Conservation (phyloP, 345 rosid species). For the Camelina hispida region DNA sequence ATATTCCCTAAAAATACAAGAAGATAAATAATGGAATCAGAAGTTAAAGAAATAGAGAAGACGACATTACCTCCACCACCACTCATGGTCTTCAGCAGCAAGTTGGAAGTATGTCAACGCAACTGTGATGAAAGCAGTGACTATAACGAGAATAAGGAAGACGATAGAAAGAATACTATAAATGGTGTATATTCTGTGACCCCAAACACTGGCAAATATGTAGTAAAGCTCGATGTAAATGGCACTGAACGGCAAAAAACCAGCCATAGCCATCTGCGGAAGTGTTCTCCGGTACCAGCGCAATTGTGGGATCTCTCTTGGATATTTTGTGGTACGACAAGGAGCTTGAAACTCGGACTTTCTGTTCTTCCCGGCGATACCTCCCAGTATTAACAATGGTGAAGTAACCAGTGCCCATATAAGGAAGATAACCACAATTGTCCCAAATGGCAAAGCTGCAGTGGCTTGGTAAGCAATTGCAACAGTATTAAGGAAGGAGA, state of each 20-base stretch:
- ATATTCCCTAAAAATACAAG: neutral
- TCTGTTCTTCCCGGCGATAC: constrained; percentile 62
- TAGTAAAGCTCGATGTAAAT: constrained; percentile 70
- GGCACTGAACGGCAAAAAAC: constrained; percentile 69
- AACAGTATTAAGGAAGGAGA: constrained; percentile 64
- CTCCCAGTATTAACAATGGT: constrained; percentile 56
- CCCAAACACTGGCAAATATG: constrained; percentile 69
- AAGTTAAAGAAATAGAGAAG: neutral
- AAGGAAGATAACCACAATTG: constrained; percentile 61
- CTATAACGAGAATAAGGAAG: constrained; percentile 66
- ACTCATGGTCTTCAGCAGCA: constrained; percentile 65
- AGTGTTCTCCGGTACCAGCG: constrained; percentile 59
- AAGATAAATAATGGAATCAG: constrained; percentile 8
- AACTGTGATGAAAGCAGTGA: constrained; percentile 65
- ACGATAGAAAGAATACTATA: constrained; percentile 67
- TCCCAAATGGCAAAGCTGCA: constrained; percentile 61
- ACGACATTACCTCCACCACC: constrained; percentile 67
- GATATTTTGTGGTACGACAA: constrained; percentile 60
- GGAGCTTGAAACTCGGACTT: constrained; percentile 69
- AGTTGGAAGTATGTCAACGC: constrained; percentile 67
- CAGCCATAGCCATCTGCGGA: constrained; percentile 75
- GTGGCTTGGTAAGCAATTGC: constrained; percentile 61
- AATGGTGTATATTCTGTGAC: constrained; percentile 67
- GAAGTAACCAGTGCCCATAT: constrained; percentile 64
- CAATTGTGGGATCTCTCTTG: constrained; percentile 60